Evolutionary conservation across 495 filamentous ascomycete genomes (phyloP).

Genomic region (Penicillium pulvis): DNA sequence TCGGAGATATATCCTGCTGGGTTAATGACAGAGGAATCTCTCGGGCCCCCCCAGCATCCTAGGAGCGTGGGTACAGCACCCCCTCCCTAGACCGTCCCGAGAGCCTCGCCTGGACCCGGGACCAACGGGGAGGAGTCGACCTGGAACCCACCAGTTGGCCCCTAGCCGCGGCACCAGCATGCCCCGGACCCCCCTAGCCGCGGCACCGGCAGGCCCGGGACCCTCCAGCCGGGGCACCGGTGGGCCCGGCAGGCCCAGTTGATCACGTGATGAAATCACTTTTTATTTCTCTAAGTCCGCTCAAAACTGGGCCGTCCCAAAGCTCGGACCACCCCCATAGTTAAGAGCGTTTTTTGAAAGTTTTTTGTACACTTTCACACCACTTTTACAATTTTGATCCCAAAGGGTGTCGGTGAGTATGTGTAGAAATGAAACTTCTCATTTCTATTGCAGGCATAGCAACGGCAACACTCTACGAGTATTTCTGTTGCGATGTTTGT

Average conservation of each 20-base stretch:
- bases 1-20: no score
- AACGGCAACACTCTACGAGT: neutral
- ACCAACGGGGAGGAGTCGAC: no score
- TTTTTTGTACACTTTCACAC: constrained; percentile 8
- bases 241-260: neutral
- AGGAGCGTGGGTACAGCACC: no score
- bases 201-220: no score
- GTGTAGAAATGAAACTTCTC: constrained; percentile 17
- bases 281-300: constrained; percentile 6
- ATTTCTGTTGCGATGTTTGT: neutral
- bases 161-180: no score
- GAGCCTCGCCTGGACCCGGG: no score
- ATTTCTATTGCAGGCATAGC: neutral
- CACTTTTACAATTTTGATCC: neutral
- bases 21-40: no score
- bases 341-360: constrained; percentile 10
- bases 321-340: constrained; percentile 19
- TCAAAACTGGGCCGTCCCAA: neutral
- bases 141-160: no score
- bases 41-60: no score
- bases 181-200: no score
- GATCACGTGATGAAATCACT: neutral
- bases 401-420: constrained; percentile 24
- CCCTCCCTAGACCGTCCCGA: no score
- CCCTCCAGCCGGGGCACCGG: no score